Base-by-base conservation (phyloP, 495 filamentous ascomycete species). In the Penicillium goetzii region DNA sequence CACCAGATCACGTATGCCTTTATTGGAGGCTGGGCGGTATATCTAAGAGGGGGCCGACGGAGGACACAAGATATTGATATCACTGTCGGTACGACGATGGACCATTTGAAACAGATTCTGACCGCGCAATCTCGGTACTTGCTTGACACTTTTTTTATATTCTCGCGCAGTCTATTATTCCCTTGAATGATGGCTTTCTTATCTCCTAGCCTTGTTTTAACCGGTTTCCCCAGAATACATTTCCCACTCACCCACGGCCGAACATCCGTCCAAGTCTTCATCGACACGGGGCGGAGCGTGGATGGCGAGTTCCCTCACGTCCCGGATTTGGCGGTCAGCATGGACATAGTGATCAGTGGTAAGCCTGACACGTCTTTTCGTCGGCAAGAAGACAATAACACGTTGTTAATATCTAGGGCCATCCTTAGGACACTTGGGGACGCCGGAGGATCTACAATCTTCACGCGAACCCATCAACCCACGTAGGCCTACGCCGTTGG, bases 271-370 rank as follows among this genome's bases (percentile, higher is more conserved):
- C 67, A 69, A 51, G 62, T 69, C 17, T 69, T 69, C 34, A 69
- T 69, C 59, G 67, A 69, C 52, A 65, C 63, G 28, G 67, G 67
- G 11, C 67, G 54, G 30, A 69, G 57, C 15, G 53, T 66, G 28
- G 67, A 69, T 38, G 57, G 40, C 33, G 67, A 69, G 28, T 69
- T 69, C 33, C 63, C 67, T 12, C 60, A 69, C 30, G 63, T 69
- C 19, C 63, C 67, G 4, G 67, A 69, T 49, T 47, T 69, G 57
- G 67, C 67, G 17, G 67, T 69, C 51, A 69, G 67, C 47, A 69
- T 69, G 67, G 67, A 69, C 33, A 65, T 69, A 14, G 67, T 69
- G 15, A 69, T 69, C 14, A 69, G 67, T 59, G 67, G 67, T 69
- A 43, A 63, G 62, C 53, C 32, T 9, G 52, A 38, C n/a, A 21